phyloP scores from a whole-genome alignment of 2,329 filamentous ascomycete species.

The Fonsecaea monophora region DNA sequence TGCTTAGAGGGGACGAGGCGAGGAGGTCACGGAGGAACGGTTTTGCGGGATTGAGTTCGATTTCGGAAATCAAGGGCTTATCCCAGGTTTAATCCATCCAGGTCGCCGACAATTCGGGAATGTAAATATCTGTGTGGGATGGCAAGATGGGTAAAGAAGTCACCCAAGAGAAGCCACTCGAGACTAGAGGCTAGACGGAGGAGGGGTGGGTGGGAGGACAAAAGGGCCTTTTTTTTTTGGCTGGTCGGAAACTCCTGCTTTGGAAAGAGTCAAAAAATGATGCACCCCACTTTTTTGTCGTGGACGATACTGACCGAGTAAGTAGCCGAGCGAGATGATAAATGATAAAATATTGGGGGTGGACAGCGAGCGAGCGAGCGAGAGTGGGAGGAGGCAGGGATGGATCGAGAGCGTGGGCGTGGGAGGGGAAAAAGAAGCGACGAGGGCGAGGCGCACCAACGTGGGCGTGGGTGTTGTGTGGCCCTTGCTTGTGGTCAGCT shows the following conservation, averaged over 20 bases:
- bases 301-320: too few species aligned
- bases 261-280: background rate
- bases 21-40: background rate
- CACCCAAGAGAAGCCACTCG: background rate
- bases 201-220: background rate
- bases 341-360: slow-evolving; percentile 1
- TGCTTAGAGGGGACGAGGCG: too few species aligned
- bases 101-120: background rate
- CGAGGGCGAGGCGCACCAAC: background rate
- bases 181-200: background rate
- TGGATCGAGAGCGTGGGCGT: background rate
- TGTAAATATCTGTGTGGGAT: background rate
- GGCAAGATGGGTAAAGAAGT: background rate
- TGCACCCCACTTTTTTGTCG: background rate
- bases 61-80: background rate
- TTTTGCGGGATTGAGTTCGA: background rate
- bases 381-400: background rate
- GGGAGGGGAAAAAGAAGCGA: slow-evolving; percentile 9
- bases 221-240: background rate
- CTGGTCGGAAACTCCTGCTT: background rate
- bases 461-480: background rate
- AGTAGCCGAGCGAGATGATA: too few species aligned
- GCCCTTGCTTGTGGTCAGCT: background rate
- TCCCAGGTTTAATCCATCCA: background rate
- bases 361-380: background rate